phyloP scores from a whole-genome alignment of 768 basidiomycete species.

The Pseudohyphozyma bogoriensis region DNA sequence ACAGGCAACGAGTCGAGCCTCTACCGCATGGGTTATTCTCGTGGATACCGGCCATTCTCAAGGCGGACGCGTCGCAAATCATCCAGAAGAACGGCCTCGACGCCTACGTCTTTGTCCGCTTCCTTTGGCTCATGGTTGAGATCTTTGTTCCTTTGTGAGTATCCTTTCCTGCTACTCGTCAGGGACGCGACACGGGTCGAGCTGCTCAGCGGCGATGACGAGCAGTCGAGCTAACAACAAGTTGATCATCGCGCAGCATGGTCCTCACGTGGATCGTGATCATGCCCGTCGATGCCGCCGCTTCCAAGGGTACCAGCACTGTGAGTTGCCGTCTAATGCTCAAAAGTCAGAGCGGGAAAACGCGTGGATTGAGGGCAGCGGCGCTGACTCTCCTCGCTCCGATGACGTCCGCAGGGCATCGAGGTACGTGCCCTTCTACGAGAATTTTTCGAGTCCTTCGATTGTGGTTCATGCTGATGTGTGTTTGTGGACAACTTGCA shows the following conservation, averaged over 20 bases:
- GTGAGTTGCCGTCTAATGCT: too few species aligned
- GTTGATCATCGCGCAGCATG: slow-evolving; percentile 37
- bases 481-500: too few species aligned
- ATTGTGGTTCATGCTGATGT: too few species aligned
- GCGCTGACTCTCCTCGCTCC: too few species aligned
- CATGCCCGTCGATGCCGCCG: slow-evolving; percentile 56
- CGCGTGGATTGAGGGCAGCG: too few species aligned
- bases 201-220: neutral
- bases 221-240: neutral
- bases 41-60: slow-evolving; percentile 60
- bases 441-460: too few species aligned
- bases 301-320: slow-evolving; percentile 48
- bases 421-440: too few species aligned
- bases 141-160: slow-evolving; percentile 74
- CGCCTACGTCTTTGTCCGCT: slow-evolving; percentile 88
- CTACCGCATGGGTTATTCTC: slow-evolving; percentile 47
- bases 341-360: too few species aligned
- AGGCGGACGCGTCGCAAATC: slow-evolving; percentile 54
- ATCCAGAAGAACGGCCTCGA: slow-evolving; percentile 69
- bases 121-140: slow-evolving; percentile 68
- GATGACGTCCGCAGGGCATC: too few species aligned
- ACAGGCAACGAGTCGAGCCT: slow-evolving; percentile 34
- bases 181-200: neutral
- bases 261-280: slow-evolving; percentile 75
- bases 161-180: neutral